Evolutionary conservation across 202 grass and related monocot genomes (phyloP).

Genomic region (Saccharum hybrid): DNA sequence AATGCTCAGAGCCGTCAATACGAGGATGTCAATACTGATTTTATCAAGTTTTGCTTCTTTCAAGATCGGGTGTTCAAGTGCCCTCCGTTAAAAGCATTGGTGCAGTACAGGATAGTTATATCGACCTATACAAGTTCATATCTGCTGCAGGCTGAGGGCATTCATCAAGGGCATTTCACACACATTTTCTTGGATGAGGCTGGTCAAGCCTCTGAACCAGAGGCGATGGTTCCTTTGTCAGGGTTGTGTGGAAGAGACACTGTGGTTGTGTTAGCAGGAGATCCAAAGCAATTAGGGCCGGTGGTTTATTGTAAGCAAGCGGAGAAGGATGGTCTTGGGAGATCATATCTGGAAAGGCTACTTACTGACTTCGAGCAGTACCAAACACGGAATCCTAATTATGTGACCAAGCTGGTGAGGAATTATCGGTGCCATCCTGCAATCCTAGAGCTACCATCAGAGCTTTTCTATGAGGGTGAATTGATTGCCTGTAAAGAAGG

Average conservation of each 20-base stretch:
- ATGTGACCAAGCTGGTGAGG: slow-evolving; percentile 74
- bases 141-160: slow-evolving; percentile 67
- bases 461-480: slow-evolving; percentile 76
- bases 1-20: slow-evolving; percentile 82
- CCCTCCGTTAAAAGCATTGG: slow-evolving; percentile 73
- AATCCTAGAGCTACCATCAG: slow-evolving; percentile 87
- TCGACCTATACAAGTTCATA: slow-evolving; percentile 87
- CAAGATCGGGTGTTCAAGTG: slow-evolving; percentile 75
- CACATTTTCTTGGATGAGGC: slow-evolving; percentile 96
- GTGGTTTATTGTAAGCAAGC: slow-evolving; percentile 77
- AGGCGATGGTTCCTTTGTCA: slow-evolving; percentile 76
- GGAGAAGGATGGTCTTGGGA: slow-evolving; percentile 67
- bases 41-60: slow-evolving; percentile 86
- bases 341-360: slow-evolving; percentile 69
- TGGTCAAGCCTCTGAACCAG: slow-evolving; percentile 91
- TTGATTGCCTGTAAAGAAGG: slow-evolving; percentile 72
- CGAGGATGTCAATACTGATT: slow-evolving; percentile 74
- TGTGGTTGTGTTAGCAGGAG: slow-evolving; percentile 89
- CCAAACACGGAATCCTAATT: slow-evolving; percentile 56
- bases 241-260: slow-evolving; percentile 67
- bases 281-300: slow-evolving; percentile 86
- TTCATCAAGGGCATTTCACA: slow-evolving; percentile 73
- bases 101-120: slow-evolving; percentile 76
- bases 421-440: slow-evolving; percentile 97
- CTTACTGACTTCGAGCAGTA: slow-evolving; percentile 67